A percentile compares a stretch with the other conserved stretches of the same genome.
These are phyloP conservation scores for Acmispon strigosus DNA, from an alignment of 306 rosid genomes.

Conservation along the genomic window DNA sequence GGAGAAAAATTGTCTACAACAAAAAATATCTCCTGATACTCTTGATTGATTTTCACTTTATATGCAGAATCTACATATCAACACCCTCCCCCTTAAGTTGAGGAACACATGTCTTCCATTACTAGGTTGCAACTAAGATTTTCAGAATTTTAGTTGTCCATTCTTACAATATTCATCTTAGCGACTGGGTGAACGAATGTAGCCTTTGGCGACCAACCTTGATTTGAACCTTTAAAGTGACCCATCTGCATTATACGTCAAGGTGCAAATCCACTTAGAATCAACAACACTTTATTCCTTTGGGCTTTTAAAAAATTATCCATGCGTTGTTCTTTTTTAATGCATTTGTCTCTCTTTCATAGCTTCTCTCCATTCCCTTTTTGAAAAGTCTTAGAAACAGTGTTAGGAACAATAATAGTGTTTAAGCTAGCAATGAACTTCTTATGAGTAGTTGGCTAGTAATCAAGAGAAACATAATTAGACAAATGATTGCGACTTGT, in stretches of 20 bases:
- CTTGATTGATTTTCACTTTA: too few species aligned
- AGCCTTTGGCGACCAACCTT: background rate
- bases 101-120: too few species aligned
- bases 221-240: background rate
- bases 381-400: background rate
- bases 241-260: background rate
- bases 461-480: background rate
- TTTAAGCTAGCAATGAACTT: too few species aligned
- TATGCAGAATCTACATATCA: too few species aligned
- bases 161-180: too few species aligned
- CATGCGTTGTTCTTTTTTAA: too few species aligned
- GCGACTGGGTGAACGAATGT: background rate
- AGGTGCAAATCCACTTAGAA: background rate
- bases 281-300: background rate
- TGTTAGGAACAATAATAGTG: background rate
- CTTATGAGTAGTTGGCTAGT: background rate
- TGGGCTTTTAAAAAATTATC: background rate
- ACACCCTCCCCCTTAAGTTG: too few species aligned
- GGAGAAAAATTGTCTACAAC: too few species aligned
- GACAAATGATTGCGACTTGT: too few species aligned
- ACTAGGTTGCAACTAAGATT: too few species aligned
- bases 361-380: background rate
- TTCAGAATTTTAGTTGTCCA: too few species aligned
- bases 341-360: background rate
- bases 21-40: too few species aligned